These are phyloP conservation scores for Vaccinium corymbosum DNA, from an alignment of 148 eudicot species.

Conservation along the genomic window DNA sequence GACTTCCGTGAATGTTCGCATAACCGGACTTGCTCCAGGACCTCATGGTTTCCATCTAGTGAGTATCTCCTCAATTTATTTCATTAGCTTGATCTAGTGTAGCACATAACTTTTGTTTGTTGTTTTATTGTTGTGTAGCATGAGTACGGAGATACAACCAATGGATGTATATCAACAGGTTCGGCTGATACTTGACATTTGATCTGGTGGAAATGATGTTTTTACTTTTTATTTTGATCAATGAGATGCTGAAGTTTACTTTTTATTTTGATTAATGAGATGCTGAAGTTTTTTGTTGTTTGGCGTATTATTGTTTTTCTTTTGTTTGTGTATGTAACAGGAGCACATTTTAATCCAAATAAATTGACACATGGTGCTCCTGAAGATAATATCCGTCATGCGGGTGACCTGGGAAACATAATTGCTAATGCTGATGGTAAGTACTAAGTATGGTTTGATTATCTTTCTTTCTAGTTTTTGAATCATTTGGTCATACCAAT, in stretches of 20 bases:
- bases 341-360: slow-evolving; percentile 90
- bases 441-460: slow-evolving; percentile 14
- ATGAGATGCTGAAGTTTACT: neutral
- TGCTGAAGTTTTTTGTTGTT: neutral
- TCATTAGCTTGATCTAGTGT: slow-evolving; percentile 2
- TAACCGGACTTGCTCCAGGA: neutral
- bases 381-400: slow-evolving; percentile 90
- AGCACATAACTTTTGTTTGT: slow-evolving; percentile 31
- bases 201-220: neutral
- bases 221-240: neutral
- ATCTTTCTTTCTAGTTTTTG: neutral
- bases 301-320: neutral
- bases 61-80: neutral
- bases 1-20: slow-evolving; percentile 75
- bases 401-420: slow-evolving; percentile 99
- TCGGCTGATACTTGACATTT: slow-evolving; percentile 11
- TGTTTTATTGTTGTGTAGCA: slow-evolving; percentile 45
- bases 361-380: slow-evolving; percentile 93
- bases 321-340: slow-evolving; percentile 30
- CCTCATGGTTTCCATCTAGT: slow-evolving; percentile 1
- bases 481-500: neutral
- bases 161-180: slow-evolving; percentile 98
- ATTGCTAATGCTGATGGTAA: slow-evolving; percentile 88
- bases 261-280: neutral
- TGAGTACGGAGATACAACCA: slow-evolving; percentile 91